Conservation (phyloP, 805 yeast species). For the Priceomyces fermenticarens region DNA sequence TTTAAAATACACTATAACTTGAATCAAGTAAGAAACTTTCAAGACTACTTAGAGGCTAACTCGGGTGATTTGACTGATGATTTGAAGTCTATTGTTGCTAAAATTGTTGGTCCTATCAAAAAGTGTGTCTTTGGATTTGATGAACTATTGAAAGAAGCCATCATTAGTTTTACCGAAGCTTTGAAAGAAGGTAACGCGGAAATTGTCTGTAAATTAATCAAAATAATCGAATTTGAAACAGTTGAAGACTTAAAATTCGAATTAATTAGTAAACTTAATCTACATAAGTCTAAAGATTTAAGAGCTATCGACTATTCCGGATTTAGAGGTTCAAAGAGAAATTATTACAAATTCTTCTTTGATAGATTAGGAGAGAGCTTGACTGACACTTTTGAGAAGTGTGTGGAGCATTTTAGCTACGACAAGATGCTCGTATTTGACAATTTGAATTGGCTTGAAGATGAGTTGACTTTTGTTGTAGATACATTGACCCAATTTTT, state of each 20-base stretch:
- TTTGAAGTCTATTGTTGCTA: slow-evolving; percentile 60
- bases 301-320: slow-evolving; percentile 24
- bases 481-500: slow-evolving; percentile 56
- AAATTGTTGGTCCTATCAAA: slow-evolving; percentile 50
- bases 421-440: slow-evolving; percentile 61
- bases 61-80: slow-evolving; percentile 54
- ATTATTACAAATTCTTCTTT: slow-evolving; percentile 61
- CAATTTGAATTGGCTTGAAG: slow-evolving; percentile 78
- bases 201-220: slow-evolving; percentile 67
- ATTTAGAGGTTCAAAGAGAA: slow-evolving; percentile 43
- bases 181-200: slow-evolving; percentile 66
- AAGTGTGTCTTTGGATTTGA: slow-evolving; percentile 58
- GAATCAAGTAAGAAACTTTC: slow-evolving; percentile 70
- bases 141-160: slow-evolving; percentile 58
- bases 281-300: slow-evolving; percentile 13
- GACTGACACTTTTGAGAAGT: slow-evolving; percentile 62
- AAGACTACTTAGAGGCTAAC: slow-evolving; percentile 66
- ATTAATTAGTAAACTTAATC: slow-evolving; percentile 29
- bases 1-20: slow-evolving; percentile 68
- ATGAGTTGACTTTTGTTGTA: slow-evolving; percentile 68
- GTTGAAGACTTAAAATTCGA: slow-evolving; percentile 61
- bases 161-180: slow-evolving; percentile 68
- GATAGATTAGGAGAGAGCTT: slow-evolving; percentile 58
- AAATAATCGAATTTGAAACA: slow-evolving; percentile 78
- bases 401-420: slow-evolving; percentile 50